These are phyloP conservation scores for Venturia oleaginea DNA, from an alignment of 2,329 filamentous ascomycete species.

Conservation along the genomic window DNA sequence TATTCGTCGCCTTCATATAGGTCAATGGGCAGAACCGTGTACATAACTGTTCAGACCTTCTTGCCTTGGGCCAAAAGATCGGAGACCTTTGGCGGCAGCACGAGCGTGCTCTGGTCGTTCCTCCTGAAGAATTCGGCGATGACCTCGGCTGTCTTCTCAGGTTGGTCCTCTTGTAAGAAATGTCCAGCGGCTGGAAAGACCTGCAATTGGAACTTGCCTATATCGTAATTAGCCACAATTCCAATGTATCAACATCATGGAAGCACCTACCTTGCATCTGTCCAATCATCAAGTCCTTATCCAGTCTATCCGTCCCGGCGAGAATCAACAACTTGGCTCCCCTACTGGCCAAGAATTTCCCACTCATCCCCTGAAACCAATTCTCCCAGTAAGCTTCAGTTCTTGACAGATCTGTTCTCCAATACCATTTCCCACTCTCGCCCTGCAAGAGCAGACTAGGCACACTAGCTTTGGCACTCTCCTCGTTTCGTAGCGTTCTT, in stretches of 20 bases:
- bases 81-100: slow-evolving; percentile 81
- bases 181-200: slow-evolving; percentile 93
- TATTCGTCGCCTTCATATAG: not conserved
- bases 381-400: slow-evolving; percentile 90
- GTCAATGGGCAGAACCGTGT: not conserved
- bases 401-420: slow-evolving; percentile 73
- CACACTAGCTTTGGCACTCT: slow-evolving; percentile 80
- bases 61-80: slow-evolving; percentile 41
- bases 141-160: slow-evolving; percentile 76
- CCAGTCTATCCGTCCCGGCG: slow-evolving; percentile 80
- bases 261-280: slow-evolving; percentile 79
- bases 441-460: slow-evolving; percentile 59
- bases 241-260: not conserved
- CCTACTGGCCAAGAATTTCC: slow-evolving; percentile 72
- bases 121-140: slow-evolving; percentile 85
- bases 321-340: slow-evolving; percentile 80
- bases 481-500: slow-evolving; percentile 72
- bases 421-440: slow-evolving; percentile 50
- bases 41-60: slow-evolving; percentile 30
- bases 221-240: not conserved
- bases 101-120: slow-evolving; percentile 76
- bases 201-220: slow-evolving; percentile 88
- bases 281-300: slow-evolving; percentile 87
- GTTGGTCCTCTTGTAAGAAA: slow-evolving; percentile 92
- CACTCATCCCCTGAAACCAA: slow-evolving; percentile 84